Evolutionary conservation across 176 grass and related monocot genomes (phyloP), one percentile per base, ranked within the genome.

Genomic region (Metroxylon sagu): DNA sequence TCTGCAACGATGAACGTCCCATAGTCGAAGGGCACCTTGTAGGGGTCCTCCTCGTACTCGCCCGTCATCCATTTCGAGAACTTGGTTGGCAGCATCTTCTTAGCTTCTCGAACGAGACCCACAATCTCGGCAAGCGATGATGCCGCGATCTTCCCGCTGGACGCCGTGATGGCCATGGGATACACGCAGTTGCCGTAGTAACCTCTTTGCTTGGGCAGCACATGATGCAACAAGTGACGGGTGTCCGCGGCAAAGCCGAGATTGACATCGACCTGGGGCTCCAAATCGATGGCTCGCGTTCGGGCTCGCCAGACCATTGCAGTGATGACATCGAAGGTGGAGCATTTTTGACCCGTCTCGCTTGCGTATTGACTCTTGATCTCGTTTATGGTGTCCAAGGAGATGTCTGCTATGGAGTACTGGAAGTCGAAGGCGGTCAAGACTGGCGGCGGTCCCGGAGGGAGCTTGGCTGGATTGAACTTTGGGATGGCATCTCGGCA

Each of bases 131-230:
- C 50, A 3, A 95, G 63, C 29, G 76, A 48, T 14, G 79, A 76
- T 26, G 53, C 76, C 29, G 64, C 69, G 6, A 86, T 64, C 29
- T 56, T 56, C 30, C 19, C 48, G 18, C 67, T 81, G 50, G 16
- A 27, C 43, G 74, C 75, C 0, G 82, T 70, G 55, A 89, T 74
- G 49, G 82, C 68, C 26, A 85, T 79, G 8, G 79, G 79, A 64
- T 86, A 89, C 62, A 95, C 82, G 48, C 85, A 95, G 72, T 86
- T 89, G 59, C 83, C 80, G 21, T 95, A 89, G 81, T 89, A 84
- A 14, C 83, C 82, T 19, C 78, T 85, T 25, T 85, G 68, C 4
- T 77, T 63, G 21, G 84, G 71, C 4, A 95, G 78, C 65, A 89
- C 76, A 52, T 65, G 66, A 0, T 74, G 54, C 55, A 89, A 72